A percentile compares a stretch with the other conserved stretches of the same genome.
Conservation (phyloP, 352 stramenopile species). For the Phytophthora tentaculata region DNA sequence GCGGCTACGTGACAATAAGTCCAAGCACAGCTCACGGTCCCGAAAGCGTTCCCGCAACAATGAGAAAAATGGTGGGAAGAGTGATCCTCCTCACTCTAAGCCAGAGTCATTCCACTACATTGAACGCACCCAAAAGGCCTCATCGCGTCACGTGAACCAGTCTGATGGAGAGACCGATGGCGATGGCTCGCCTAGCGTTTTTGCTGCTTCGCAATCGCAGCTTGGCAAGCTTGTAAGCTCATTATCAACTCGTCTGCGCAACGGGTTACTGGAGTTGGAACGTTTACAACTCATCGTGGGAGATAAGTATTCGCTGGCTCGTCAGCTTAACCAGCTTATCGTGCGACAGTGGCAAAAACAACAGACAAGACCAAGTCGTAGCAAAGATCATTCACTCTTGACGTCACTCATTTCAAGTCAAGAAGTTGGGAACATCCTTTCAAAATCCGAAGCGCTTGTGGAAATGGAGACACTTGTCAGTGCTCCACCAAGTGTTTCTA, state of each 20-base stretch:
- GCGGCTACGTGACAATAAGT: constrained; percentile 35
- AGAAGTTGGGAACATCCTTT: background rate
- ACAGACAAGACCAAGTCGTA: background rate
- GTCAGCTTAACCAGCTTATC: constrained; percentile 46
- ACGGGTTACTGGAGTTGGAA: constrained; percentile 42
- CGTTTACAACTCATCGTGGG: constrained; percentile 46
- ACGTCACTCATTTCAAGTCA: background rate
- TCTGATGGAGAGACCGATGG: constrained; percentile 15
- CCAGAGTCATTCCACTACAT: constrained; percentile 47
- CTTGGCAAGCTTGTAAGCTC: constrained; percentile 54
- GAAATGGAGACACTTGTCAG: constrained; percentile 42
- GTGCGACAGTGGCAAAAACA: constrained; percentile 31
- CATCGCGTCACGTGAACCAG: constrained; percentile 21
- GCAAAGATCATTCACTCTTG: constrained; percentile 5
- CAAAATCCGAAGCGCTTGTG: background rate
- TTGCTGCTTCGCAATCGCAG: constrained; percentile 41
- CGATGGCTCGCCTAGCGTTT: background rate
- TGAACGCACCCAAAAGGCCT: constrained; percentile 59
- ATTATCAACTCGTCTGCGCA: constrained; percentile 44
- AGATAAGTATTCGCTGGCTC: constrained; percentile 49
- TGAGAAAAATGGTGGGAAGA: constrained; percentile 10
- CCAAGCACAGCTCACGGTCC: constrained; percentile 19
- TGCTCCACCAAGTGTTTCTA: background rate
- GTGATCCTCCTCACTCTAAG: background rate
- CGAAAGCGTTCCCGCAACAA: constrained; percentile 45